Evolutionary conservation across 257 asterid species (phyloP).

Genomic region (Misopates orontium): DNA sequence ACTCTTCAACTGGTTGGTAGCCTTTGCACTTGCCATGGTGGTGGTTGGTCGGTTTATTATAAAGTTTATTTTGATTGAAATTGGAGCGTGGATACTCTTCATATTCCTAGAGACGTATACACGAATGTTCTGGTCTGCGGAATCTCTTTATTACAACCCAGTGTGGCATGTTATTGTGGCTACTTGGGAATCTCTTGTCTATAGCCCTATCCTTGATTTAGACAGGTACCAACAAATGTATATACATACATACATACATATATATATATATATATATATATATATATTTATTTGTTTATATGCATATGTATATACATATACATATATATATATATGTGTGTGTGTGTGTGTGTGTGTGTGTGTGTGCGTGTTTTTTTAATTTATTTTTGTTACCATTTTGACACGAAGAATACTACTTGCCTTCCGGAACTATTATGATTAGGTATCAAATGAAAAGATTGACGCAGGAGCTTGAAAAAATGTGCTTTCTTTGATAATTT

Average conservation of each 20-base stretch:
- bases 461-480: too few relatives aligned
- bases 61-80: constrained; percentile 76
- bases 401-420: too few relatives aligned
- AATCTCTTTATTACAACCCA: constrained; percentile 94
- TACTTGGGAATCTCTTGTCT: constrained; percentile 89
- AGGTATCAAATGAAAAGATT: too few relatives aligned
- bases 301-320: too few relatives aligned
- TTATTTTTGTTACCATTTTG: too few relatives aligned
- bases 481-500: too few relatives aligned
- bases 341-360: too few relatives aligned
- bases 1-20: constrained; percentile 96
- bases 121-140: constrained; percentile 96
- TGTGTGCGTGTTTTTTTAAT: too few relatives aligned
- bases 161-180: constrained; percentile 83
- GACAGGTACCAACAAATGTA: constrained; percentile 59
- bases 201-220: constrained; percentile 91
- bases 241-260: neutral
- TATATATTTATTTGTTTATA: too few relatives aligned
- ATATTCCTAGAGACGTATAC: constrained; percentile 95
- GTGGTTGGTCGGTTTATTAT: constrained; percentile 88
- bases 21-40: constrained; percentile 93
- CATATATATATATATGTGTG: too few relatives aligned
- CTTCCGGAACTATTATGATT: too few relatives aligned
- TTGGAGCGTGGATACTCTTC: constrained; percentile 93
- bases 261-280: too few relatives aligned